Percentiles rank a stretch among this genome's conserved stretches.
These are phyloP conservation scores for Puccinia horiana DNA, from an alignment of 1,284 basidiomycete species.

Conservation along the genomic window DNA sequence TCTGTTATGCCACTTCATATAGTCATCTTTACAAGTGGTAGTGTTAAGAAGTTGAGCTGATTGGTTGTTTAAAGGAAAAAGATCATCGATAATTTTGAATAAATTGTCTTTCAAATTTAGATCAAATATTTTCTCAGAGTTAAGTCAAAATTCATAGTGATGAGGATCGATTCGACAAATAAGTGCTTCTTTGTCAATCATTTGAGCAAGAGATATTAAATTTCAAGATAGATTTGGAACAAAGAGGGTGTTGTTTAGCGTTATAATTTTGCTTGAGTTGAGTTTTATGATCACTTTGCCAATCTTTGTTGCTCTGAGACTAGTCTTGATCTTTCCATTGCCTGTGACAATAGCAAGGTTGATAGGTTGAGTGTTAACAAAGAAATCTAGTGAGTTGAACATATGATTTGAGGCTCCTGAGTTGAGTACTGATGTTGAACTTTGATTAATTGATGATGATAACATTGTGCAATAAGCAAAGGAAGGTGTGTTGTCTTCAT, in stretches of 20 bases:
- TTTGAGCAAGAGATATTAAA: background rate
- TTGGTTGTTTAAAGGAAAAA: background rate
- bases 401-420: constrained; percentile 9
- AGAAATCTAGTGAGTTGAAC: constrained; percentile 2
- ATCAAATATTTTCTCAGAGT: no score
- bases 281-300: background rate
- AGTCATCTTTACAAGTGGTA: no score
- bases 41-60: background rate
- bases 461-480: no score
- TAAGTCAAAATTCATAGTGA: no score
- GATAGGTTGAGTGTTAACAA: background rate
- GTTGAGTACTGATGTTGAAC: no score
- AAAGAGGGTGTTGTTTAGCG: background rate
- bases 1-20: background rate
- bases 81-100: background rate
- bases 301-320: background rate
- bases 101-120: no score
- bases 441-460: no score
- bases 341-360: background rate
- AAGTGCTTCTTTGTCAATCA: background rate
- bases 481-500: no score
- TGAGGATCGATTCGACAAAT: background rate
- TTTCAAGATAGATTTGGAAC: background rate
- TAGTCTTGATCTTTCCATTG: background rate
- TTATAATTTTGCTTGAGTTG: background rate